Evolutionary conservation across 352 stramenopile species (phyloP), one percentile per base, ranked within the genome.

Genomic region (Globisporangium alternatum): DNA sequence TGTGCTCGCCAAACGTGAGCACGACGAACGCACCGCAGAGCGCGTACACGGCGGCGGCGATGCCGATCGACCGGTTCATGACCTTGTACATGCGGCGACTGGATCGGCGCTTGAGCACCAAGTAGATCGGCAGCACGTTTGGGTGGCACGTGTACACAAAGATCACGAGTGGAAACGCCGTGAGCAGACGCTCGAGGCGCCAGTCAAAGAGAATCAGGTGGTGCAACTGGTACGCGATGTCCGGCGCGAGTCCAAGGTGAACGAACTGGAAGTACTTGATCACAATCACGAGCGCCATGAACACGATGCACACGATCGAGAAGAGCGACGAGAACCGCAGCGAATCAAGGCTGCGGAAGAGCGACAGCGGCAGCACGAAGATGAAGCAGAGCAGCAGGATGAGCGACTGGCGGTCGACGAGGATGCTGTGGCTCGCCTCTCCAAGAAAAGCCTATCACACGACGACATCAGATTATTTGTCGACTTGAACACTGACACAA

Each of bases 201-300:
- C 81, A 91, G 57, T 94, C 76, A 62, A 90, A 90, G 17, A 96
- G 74, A 44, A 69, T 73, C 52, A 96, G 63, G 70, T 93, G 86
- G 43, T 82, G 69, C 17, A 92, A 71, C 68, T 95, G 86, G 67
- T 89, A 93, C 4, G 60, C 54, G 25, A 95, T 91, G 44, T 77
- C 75, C 7, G 71, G 82, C 0, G 84, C 82, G 30, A 83, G 66
- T 0, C 81, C 86, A 56, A 81, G 56, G 61, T 93, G 81, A 48
- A 91, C 83, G 60, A 94, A 96, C 70, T 93, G 79, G 67, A 93
- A 93, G 73, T 96, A 96, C 75, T 94, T 95, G 73, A 90, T 81
- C 49, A 95, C 78, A 55, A 96, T 89, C n/a, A 92, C 84, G 21
- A 93, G 56, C 52, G 85, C 76, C 80, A 96, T 93, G 70, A 94